Conservation (phyloP, 352 stramenopile species). For the Globisporangium perplexum region DNA sequence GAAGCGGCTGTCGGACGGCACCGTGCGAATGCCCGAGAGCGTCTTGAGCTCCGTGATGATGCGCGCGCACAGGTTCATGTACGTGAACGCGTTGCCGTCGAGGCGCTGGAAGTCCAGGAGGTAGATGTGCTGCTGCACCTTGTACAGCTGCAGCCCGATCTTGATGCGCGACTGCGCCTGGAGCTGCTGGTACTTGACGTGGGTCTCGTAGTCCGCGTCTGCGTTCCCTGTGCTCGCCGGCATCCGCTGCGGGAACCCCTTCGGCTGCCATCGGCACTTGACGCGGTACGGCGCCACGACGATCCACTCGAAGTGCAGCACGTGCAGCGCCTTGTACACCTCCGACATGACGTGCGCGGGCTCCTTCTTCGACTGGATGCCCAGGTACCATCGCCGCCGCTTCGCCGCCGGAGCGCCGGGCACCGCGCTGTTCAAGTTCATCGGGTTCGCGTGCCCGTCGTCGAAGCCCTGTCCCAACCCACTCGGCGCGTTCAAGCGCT, state of each 20-base stretch:
- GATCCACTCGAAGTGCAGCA: conserved; percentile 97
- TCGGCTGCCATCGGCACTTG: conserved; percentile 95
- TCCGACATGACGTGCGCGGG: conserved; percentile 99
- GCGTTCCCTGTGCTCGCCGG: conserved; percentile 5
- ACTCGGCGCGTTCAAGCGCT: conserved; percentile 11
- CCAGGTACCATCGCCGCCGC: conserved; percentile 96
- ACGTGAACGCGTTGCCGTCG: conserved; percentile 97
- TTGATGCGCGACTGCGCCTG: conserved; percentile 76
- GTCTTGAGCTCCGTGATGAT: conserved; percentile 99
- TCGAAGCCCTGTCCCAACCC: conserved; percentile 24
- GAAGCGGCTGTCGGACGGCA: conserved; percentile 49
- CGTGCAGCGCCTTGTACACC: conserved; percentile 97
- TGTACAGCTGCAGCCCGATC: conserved; percentile 96
- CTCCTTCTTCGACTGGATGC: conserved; percentile 99
- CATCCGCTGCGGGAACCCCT: conserved; percentile 15
- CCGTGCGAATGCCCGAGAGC: conserved; percentile 72
- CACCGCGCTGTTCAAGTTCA: conserved; percentile 1
- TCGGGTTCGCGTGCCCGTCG: conserved; percentile 10
- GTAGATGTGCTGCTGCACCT: conserved; percentile 98
- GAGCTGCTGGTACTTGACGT: conserved; percentile 25
- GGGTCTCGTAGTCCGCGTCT: conserved; percentile 20
- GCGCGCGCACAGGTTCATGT: conserved; percentile 98
- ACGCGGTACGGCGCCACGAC: conserved; percentile 96
- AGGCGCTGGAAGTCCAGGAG: conserved; percentile 97
- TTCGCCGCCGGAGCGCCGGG: conserved; percentile 40